Conservation (phyloP, 768 basidiomycete genomes). For the Xerocomellus dryophilus region DNA sequence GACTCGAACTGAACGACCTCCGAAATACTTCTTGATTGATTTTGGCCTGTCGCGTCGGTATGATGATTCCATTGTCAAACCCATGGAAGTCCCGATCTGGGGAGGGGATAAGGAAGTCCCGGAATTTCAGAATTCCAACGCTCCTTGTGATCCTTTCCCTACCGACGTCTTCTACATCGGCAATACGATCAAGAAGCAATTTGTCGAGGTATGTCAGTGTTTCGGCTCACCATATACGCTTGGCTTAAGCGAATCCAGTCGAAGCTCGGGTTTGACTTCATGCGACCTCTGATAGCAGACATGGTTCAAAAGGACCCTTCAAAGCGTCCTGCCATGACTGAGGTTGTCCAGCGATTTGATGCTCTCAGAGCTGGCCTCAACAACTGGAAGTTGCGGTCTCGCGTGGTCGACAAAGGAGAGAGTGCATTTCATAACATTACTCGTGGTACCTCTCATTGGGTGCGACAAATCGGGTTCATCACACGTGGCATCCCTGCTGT, state of each 20-base stretch:
- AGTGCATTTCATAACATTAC: not conserved
- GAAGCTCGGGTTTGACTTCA: conserved; percentile 26
- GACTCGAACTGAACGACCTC: conserved; percentile 19
- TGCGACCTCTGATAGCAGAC: conserved; percentile 33
- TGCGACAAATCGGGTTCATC: conserved; percentile 21
- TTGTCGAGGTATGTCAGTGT: conserved; percentile 28
- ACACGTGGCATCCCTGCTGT: conserved; percentile 17
- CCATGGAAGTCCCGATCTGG: conserved; percentile 28
- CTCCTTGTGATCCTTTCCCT: conserved; percentile 38
- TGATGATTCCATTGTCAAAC: conserved; percentile 20
- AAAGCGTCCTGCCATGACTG: conserved; percentile 37
- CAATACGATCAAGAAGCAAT: conserved; percentile 34
- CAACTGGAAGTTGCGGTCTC: conserved; percentile 29
- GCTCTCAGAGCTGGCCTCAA: conserved; percentile 19
- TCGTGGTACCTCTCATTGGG: conserved; percentile 21
- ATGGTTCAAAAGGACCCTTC: conserved; percentile 39
- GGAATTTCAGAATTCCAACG: conserved; percentile 28
- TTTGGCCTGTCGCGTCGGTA: conserved; percentile 30
- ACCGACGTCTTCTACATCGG: conserved; percentile 45
- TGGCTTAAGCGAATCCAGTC: not conserved
- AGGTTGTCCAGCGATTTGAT: conserved; percentile 33
- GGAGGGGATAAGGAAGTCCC: conserved; percentile 44
- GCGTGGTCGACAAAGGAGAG: conserved; percentile 11
- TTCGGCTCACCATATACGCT: not conserved
- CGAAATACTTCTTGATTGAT: conserved; percentile 14